Evolutionary conservation across 495 filamentous ascomycete species (phyloP).

Genomic region (Hyaloscypha hepaticicola): DNA sequence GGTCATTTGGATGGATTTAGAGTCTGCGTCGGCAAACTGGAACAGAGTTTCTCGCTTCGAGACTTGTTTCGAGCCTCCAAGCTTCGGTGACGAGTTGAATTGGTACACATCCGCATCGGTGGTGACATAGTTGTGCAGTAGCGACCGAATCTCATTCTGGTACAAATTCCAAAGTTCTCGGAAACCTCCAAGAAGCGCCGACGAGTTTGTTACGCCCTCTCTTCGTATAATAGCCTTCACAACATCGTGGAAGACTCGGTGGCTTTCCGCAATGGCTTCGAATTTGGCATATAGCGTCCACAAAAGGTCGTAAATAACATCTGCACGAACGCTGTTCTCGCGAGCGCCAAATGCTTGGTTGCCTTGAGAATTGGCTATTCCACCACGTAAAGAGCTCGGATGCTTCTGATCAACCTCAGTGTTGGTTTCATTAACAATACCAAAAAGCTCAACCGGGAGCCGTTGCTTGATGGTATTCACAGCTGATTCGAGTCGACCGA

Average conservation of each 20-base stretch:
- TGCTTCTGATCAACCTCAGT: constrained; percentile 89
- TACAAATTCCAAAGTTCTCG: constrained; percentile 92
- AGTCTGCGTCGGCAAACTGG: constrained; percentile 81
- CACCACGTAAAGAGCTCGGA: constrained; percentile 64
- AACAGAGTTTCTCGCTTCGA: constrained; percentile 76
- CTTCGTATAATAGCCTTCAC: constrained; percentile 77
- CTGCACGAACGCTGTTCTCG: constrained; percentile 69
- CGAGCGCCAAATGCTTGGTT: constrained; percentile 63
- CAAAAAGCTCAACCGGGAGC: constrained; percentile 89
- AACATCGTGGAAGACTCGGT: constrained; percentile 90
- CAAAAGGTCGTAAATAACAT: constrained; percentile 84
- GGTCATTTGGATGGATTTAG: constrained; percentile 68
- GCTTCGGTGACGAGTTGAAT: constrained; percentile 38
- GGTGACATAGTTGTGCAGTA: constrained; percentile 95
- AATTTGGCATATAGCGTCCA: constrained; percentile 95
- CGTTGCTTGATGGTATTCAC: constrained; percentile 89
- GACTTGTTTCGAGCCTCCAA: constrained; percentile 41
- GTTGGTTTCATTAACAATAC: constrained; percentile 92
- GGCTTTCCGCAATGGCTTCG: constrained; percentile 93
- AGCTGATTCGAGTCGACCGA: constrained; percentile 80
- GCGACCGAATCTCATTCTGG: constrained; percentile 72
- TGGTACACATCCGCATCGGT: constrained; percentile 78
- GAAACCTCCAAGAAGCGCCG: constrained; percentile 69
- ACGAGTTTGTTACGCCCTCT: constrained; percentile 48
- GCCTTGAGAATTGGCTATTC: constrained; percentile 52